Base-by-base conservation (phyloP, 2,329 filamentous ascomycete species). In the Eutypella sp. region DNA sequence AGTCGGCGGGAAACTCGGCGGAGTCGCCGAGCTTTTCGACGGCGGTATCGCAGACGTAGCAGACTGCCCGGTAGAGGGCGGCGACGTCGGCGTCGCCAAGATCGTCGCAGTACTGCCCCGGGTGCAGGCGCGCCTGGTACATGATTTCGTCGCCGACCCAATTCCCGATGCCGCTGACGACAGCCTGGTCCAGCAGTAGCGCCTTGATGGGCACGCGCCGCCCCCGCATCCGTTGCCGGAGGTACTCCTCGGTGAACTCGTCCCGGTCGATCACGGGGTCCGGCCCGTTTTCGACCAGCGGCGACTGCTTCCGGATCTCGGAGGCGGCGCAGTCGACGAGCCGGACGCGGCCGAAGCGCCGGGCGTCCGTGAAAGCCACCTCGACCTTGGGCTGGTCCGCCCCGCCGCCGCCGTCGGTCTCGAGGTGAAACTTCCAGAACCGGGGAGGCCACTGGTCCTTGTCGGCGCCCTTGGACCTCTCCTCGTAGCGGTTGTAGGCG, bases 91-190 rank as follows among this genome's bases (percentile, higher is more conserved):
- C 75, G 25, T 87, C 81, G 50, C 65, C 75, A 54, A 97, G 86
- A 0, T 87, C 87, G 59, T 96, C 84, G 67, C 85, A 89, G 68
- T 95, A 95, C 63, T 96, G 89, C 64, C 96, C 92, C 0, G 93
- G 93, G 55, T 99, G 92, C 15, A 97, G 77, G 41, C 79, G 82
- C 5, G 93, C 87, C 56, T 97, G 85, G 60, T 91, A 99, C 42
- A 99, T 72, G 6, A 96, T 84, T 65, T 99, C 93, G 61, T 99
- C 93, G 1, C 85, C 90, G 44, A 99, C 92, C 92, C 92, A 99
- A 62, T 97, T 97, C 0, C 93, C 93, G 51, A 99, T 88, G 7
- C 93, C 93, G 58, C 87, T 93, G 50, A 97, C 87, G 62, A 87
- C 87, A 16, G 82, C 77, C 66, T 99, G 93, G 61, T 97, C 89